Evolutionary conservation across 2,329 filamentous ascomycete genomes (phyloP).

Genomic region (Colletotrichum echinochloae): DNA sequence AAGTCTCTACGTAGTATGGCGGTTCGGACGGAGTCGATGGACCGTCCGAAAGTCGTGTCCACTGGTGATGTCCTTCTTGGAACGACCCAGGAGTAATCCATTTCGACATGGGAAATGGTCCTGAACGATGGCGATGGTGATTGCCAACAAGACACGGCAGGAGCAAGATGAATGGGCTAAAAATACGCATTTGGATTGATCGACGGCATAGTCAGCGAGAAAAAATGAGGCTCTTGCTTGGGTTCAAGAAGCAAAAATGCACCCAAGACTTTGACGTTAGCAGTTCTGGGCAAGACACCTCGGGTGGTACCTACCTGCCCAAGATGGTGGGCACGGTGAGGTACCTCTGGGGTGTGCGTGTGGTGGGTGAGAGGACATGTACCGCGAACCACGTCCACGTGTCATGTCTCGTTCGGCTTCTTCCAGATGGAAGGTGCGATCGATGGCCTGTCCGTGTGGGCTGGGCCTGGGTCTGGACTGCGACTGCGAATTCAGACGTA

Average conservation of each 20-base stretch:
- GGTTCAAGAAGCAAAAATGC: constrained; percentile 20
- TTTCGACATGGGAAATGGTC: neutral
- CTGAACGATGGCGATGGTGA: constrained; percentile 9
- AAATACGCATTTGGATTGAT: constrained; percentile 31
- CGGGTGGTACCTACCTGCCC: no score
- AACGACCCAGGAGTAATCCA: no score
- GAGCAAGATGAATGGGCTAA: constrained; percentile 4
- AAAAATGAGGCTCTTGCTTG: constrained; percentile 34
- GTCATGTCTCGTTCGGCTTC: neutral
- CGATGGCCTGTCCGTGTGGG: constrained; percentile 13
- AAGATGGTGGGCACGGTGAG: constrained; percentile 10
- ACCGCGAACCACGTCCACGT: neutral
- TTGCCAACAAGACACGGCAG: constrained; percentile 6
- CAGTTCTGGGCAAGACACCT: no score
- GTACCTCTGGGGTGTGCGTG: no score
- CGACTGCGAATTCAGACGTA: no score
- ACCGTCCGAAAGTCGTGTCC: constrained; percentile 13
- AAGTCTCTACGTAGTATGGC: neutral
- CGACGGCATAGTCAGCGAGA: no score
- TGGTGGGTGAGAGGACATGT: neutral
- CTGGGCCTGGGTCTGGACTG: neutral
- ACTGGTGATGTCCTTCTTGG: constrained; percentile 18
- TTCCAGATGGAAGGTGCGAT: constrained; percentile 26
- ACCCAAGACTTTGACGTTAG: constrained; percentile 23
- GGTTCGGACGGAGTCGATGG: constrained; percentile 31